Evolutionary conservation across 2,329 filamentous ascomycete species (phyloP).

Genomic region (Venturia carpophila): DNA sequence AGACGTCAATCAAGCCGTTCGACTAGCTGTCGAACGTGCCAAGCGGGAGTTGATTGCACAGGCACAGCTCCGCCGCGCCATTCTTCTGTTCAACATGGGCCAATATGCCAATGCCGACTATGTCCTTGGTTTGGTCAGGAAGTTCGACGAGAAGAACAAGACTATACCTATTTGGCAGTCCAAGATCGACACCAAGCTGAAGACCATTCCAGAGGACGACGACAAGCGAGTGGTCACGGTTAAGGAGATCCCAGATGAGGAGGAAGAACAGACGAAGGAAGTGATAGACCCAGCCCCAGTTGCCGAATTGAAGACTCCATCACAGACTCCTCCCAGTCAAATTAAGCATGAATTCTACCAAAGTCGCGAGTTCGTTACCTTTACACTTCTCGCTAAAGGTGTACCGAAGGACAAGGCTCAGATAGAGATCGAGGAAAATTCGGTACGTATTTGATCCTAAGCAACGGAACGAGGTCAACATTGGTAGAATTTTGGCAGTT

Average conservation of each 20-base stretch:
- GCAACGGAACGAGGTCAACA: not conserved
- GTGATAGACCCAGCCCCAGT: conserved; percentile 23
- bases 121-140: conserved; percentile 54
- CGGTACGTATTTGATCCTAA: conserved; percentile 29
- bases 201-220: conserved; percentile 42
- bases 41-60: conserved; percentile 68
- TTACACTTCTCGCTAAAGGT: conserved; percentile 59
- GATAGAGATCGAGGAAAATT: conserved; percentile 44
- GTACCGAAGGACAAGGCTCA: conserved; percentile 49
- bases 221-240: conserved; percentile 32
- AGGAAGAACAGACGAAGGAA: conserved; percentile 33
- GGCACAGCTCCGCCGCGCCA: conserved; percentile 73
- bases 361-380: conserved; percentile 50
- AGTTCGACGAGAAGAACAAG: conserved; percentile 46
- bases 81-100: conserved; percentile 62
- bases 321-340: conserved; percentile 46
- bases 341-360: conserved; percentile 65
- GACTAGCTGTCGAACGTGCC: conserved; percentile 62
- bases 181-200: conserved; percentile 48
- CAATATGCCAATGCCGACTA: conserved; percentile 67
- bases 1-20: conserved; percentile 45
- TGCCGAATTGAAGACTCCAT: conserved; percentile 15
- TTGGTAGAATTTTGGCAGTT: not conserved
- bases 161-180: conserved; percentile 50
- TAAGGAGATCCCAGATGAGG: conserved; percentile 46